phyloP scores from a whole-genome alignment of 345 rosid species.

The Syzygium aromaticum region DNA sequence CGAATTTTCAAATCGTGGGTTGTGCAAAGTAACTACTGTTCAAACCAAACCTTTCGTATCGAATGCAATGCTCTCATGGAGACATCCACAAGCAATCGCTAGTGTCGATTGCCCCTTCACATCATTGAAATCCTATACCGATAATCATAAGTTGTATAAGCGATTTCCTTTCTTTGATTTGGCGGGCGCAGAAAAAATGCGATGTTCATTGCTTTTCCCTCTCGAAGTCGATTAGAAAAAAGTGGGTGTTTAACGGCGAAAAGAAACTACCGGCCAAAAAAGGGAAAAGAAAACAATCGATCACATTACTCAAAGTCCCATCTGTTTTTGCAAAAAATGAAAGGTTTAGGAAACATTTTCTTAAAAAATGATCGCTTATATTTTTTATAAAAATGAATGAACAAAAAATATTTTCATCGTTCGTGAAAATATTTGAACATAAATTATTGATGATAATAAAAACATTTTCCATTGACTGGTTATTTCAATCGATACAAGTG shows the following conservation, averaged over 20 bases:
- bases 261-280: background rate
- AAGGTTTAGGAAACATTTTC: no score
- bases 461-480: no score
- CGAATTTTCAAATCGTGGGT: background rate
- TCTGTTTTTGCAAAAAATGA: no score
- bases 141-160: background rate
- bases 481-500: no score
- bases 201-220: background rate
- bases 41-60: accelerated
- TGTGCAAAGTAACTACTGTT: accelerated
- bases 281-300: background rate
- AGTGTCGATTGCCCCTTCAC: background rate
- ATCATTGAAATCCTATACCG: background rate
- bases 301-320: background rate
- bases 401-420: no score
- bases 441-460: no score
- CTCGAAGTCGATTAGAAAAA: background rate
- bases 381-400: no score
- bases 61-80: accelerated
- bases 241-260: background rate
- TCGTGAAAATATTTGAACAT: no score
- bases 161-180: background rate
- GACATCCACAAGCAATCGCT: background rate
- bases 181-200: background rate
- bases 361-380: no score